Conservation (phyloP, 176 grass and related monocot genomes). For the Ensete ventricosum region DNA sequence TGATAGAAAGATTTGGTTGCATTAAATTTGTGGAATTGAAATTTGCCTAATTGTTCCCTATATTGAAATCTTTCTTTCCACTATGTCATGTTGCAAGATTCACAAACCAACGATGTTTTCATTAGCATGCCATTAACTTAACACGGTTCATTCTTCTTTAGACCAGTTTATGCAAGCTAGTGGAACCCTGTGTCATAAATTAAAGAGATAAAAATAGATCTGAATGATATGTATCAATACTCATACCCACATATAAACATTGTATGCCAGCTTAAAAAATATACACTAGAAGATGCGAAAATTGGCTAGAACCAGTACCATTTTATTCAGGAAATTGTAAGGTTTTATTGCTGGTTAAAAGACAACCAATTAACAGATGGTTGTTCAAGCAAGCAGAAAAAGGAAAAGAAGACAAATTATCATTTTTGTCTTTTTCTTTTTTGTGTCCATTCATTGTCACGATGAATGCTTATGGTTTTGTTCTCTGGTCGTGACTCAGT, state of each 20-base stretch:
- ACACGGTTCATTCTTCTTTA: too few relatives aligned
- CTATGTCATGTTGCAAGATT: too few relatives aligned
- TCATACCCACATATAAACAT: not conserved
- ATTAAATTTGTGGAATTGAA: slow-evolving; percentile 9
- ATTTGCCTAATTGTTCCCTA: not conserved
- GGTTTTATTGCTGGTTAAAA: not conserved
- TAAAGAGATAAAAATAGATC: not conserved
- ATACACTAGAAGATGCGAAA: not conserved
- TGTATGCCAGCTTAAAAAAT: not conserved
- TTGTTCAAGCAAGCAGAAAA: not conserved
- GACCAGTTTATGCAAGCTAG: too few relatives aligned
- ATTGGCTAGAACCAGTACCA: not conserved
- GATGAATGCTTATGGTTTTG: not conserved
- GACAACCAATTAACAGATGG: not conserved
- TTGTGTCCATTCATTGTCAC: not conserved
- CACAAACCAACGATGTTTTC: too few relatives aligned
- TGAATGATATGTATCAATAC: not conserved
- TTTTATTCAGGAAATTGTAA: not conserved
- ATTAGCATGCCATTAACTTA: too few relatives aligned
- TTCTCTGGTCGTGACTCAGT: not conserved
- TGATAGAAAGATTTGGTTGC: not conserved
- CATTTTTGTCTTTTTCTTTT: too few relatives aligned
- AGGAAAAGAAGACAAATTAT: not conserved
- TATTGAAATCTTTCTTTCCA: too few relatives aligned
- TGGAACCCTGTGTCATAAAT: not conserved